These are phyloP conservation scores for Starmera quercuum DNA, from an alignment of 805 yeast species.

Conservation along the genomic window DNA sequence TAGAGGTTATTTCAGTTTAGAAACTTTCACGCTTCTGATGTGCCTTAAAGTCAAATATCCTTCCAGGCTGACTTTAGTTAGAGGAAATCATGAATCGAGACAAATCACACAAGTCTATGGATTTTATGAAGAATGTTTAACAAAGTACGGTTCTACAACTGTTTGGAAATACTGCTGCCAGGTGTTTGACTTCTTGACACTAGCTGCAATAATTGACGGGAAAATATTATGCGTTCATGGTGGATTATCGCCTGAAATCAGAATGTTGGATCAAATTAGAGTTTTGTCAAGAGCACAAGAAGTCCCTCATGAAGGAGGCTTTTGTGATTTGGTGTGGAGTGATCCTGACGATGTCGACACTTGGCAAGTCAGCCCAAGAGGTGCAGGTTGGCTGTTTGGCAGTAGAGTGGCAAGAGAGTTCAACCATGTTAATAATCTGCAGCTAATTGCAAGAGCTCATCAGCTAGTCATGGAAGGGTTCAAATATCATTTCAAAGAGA, in stretches of 20 bases:
- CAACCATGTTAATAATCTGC: constrained; percentile 87
- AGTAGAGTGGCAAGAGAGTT: constrained; percentile 91
- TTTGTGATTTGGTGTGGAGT: constrained; percentile 95
- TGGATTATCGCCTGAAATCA: constrained; percentile 92
- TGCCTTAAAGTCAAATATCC: constrained; percentile 88
- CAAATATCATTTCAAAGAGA: constrained; percentile 91
- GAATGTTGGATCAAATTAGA: constrained; percentile 95
- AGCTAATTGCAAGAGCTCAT: constrained; percentile 91
- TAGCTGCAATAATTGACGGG: constrained; percentile 95
- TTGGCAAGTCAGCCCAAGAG: constrained; percentile 97
- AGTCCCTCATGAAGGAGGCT: constrained; percentile 98
- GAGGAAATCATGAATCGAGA: constrained; percentile 97
- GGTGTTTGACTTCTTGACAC: constrained; percentile 86
- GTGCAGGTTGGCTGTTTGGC: constrained; percentile 98
- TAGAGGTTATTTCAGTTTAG: constrained; percentile 93
- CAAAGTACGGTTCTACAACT: constrained; percentile 88
- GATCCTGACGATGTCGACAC: constrained; percentile 97
- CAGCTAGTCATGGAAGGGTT: constrained; percentile 98
- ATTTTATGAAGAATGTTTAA: constrained; percentile 90
- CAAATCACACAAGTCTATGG: constrained; percentile 99
- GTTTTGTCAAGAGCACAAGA: constrained; percentile 94
- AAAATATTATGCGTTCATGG: constrained; percentile 94
- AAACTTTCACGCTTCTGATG: constrained; percentile 91
- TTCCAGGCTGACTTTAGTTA: constrained; percentile 74
- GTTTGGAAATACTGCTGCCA: constrained; percentile 97